Conservation (phyloP, 176 grass and related monocot species). For the Thinopyrum elongatum region DNA sequence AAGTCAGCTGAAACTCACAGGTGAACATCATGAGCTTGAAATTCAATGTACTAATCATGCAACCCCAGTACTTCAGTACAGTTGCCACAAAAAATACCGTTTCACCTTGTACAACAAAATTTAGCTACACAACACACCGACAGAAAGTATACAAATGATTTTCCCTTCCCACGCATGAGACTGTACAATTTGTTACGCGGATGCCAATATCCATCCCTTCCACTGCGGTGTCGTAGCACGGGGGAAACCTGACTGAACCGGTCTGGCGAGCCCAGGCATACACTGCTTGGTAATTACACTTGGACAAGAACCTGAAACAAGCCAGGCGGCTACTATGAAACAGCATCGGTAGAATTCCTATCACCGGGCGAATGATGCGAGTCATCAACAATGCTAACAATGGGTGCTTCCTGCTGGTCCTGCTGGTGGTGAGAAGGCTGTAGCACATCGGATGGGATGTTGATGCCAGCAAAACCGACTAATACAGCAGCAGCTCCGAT, state of each 20-base stretch:
- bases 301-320: not conserved
- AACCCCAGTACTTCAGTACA: not conserved
- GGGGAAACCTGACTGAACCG: not conserved
- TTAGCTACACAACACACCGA: not conserved
- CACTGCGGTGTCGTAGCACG: not conserved
- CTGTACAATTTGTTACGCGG: not conserved
- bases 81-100: not conserved
- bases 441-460: slow-evolving; percentile 47
- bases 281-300: not conserved
- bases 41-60: not conserved
- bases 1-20: too few relatives aligned
- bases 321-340: not conserved
- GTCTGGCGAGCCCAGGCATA: not conserved
- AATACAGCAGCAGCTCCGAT: slow-evolving; percentile 76
- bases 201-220: not conserved
- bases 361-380: slow-evolving; percentile 28
- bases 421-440: slow-evolving; percentile 23
- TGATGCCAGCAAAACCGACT: slow-evolving; percentile 89
- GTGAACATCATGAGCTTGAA: not conserved
- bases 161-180: not conserved
- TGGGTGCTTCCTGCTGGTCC: slow-evolving; percentile 42
- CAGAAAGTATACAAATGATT: slow-evolving; percentile 5
- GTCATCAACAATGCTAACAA: slow-evolving; percentile 40
- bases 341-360: not conserved
- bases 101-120: slow-evolving; percentile 11